Percentiles rank a stretch among this genome's conserved stretches.
Conservation (phyloP, 2,329 filamentous ascomycete genomes). For the Didymella glomerata region DNA sequence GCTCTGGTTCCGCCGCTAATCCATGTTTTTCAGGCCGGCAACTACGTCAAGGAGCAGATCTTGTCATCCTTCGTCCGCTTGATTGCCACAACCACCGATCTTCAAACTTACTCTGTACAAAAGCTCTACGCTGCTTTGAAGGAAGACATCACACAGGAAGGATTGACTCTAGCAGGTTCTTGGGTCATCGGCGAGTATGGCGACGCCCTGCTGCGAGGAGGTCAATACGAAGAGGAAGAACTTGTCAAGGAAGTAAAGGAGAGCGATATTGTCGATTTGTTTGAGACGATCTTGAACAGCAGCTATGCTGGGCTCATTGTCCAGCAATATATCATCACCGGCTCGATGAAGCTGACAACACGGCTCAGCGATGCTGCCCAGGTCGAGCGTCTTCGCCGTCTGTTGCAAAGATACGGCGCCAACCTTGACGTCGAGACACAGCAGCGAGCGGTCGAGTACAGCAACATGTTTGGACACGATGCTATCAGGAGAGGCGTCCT, state of each 20-base stretch:
- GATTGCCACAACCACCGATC: slow-evolving; percentile 90
- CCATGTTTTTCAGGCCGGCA: slow-evolving; percentile 69
- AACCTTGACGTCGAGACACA: slow-evolving; percentile 96
- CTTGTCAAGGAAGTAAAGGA: slow-evolving; percentile 84
- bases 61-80: slow-evolving; percentile 95
- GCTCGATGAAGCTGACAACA: slow-evolving; percentile 93
- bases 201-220: slow-evolving; percentile 85
- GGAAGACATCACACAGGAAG: slow-evolving; percentile 97
- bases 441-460: slow-evolving; percentile 93
- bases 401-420: slow-evolving; percentile 80
- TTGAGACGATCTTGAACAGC: slow-evolving; percentile 89
- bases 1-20: not conserved
- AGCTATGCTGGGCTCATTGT: slow-evolving; percentile 91
- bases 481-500: slow-evolving; percentile 87
- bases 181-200: slow-evolving; percentile 99
- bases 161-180: slow-evolving; percentile 87
- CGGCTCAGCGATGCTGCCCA: slow-evolving; percentile 84
- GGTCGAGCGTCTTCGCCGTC: slow-evolving; percentile 80
- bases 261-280: slow-evolving; percentile 90
- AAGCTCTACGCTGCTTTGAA: slow-evolving; percentile 91
- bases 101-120: slow-evolving; percentile 96
- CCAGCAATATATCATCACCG: slow-evolving; percentile 95
- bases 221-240: slow-evolving; percentile 94
- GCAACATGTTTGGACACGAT: slow-evolving; percentile 91
- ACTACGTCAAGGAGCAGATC: slow-evolving; percentile 98